Conservation (phyloP, 2,329 filamentous ascomycete genomes). For the Sporothrix brasiliensis region DNA sequence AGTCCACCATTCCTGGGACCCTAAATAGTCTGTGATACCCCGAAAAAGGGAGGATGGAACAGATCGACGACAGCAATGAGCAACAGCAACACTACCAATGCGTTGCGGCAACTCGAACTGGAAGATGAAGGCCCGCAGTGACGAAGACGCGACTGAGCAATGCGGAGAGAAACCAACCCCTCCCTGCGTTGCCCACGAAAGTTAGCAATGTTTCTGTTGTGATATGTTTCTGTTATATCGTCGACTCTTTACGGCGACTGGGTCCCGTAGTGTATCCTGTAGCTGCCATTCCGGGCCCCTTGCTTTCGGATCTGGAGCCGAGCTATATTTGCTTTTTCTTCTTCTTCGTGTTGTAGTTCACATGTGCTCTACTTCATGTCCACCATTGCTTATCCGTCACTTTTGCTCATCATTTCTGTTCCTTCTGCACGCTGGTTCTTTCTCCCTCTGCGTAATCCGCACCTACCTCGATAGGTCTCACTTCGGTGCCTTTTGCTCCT, state of each 20-base stretch:
- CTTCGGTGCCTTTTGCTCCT: not conserved
- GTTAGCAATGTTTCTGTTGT: not conserved
- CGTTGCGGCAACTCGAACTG: not conserved
- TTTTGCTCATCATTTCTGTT: not conserved
- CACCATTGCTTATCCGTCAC: not conserved
- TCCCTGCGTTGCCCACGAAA: not conserved
- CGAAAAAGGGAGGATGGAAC: not conserved
- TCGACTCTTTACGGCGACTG: not conserved
- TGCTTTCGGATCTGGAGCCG: conserved; percentile 14
- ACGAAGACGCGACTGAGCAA: conserved; percentile 12
- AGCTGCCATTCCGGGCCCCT: not conserved
- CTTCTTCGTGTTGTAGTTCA: not conserved
- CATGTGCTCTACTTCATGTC: not conserved
- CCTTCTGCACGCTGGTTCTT: conserved; percentile 11
- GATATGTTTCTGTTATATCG: not conserved
- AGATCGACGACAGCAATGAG: not conserved
- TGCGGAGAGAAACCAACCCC: not conserved
- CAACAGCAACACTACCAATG: not conserved
- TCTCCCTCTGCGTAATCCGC: not conserved
- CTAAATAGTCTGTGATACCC: not conserved
- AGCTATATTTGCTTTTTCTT: conserved; percentile 2
- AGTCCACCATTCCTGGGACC: not conserved
- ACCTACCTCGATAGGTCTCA: conserved; percentile 17
- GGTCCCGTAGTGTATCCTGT: not conserved
- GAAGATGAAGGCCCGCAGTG: too few species aligned